phyloP scores from a whole-genome alignment of 1,284 basidiomycete species.

The Stygiomarasmius scandens region DNA sequence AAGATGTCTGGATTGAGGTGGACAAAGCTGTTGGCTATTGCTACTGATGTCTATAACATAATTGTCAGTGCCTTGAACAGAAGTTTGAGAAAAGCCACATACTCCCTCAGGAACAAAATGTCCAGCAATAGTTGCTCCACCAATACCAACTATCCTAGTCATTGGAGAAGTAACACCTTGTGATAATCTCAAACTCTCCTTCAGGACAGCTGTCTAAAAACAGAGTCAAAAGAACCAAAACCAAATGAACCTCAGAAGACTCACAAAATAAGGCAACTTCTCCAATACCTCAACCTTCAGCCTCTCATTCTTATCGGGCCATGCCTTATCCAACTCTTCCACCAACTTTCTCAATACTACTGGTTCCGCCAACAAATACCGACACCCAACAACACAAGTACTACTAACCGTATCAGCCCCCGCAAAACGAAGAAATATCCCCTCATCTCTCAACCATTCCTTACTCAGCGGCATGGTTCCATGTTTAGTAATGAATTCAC shows the following conservation, averaged over 20 bases:
- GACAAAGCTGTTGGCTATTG: slow-evolving; percentile 24
- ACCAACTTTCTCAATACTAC: slow-evolving; percentile 21
- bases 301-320: slow-evolving; percentile 27
- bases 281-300: slow-evolving; percentile 28
- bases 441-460: slow-evolving; percentile 37
- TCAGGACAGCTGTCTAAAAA: slow-evolving; percentile 28
- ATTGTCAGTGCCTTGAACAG: neutral
- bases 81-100: slow-evolving; percentile 2
- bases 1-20: slow-evolving; percentile 23
- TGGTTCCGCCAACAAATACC: slow-evolving; percentile 31
- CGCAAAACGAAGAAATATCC: slow-evolving; percentile 34
- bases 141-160: slow-evolving; percentile 21
- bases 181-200: slow-evolving; percentile 35
- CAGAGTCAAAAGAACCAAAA: slow-evolving; percentile 8
- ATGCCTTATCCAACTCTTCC: slow-evolving; percentile 29
- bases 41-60: slow-evolving; percentile 29
- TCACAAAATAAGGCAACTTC: slow-evolving; percentile 38
- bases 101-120: slow-evolving; percentile 25
- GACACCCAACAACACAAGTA: slow-evolving; percentile 34
- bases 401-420: slow-evolving; percentile 41
- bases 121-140: slow-evolving; percentile 20
- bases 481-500: slow-evolving; percentile 24
- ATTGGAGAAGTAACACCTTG: slow-evolving; percentile 19
- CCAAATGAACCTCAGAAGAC: too few relatives aligned
- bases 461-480: slow-evolving; percentile 26